These are phyloP conservation scores for Calamus simplicifolius DNA, from an alignment of 176 grass and related monocot genomes.

Conservation along the genomic window DNA sequence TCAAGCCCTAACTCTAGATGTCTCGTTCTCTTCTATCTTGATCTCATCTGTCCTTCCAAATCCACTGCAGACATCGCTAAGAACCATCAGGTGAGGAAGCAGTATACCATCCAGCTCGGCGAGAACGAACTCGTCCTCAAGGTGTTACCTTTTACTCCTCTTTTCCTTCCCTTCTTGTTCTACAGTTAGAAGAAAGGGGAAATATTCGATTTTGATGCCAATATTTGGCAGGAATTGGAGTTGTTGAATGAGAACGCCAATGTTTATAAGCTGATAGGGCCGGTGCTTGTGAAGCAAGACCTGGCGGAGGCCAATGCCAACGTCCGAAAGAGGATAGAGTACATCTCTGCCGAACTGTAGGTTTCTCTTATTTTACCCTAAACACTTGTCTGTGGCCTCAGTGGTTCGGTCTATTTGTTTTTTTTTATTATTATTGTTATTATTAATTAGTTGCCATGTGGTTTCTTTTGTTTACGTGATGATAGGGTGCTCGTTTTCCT, in stretches of 20 bases:
- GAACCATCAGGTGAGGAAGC: constrained; percentile 97
- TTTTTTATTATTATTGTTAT: too few species aligned
- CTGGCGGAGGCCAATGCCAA: constrained; percentile 89
- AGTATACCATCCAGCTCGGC: constrained; percentile 96
- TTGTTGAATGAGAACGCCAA: constrained; percentile 65
- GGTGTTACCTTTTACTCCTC: constrained; percentile 10
- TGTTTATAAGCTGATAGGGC: constrained; percentile 92
- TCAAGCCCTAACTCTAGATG: constrained; percentile 25
- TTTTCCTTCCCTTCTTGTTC: too few species aligned
- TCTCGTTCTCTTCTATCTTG: background rate
- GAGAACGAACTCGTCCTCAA: constrained; percentile 99
- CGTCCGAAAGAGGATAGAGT: constrained; percentile 93
- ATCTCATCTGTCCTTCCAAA: background rate
- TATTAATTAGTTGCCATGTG: background rate
- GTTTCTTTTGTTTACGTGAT: background rate
- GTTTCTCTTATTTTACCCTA: constrained; percentile 19
- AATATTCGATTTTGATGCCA: too few species aligned
- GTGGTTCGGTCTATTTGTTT: too few species aligned
- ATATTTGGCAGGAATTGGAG: constrained; percentile 61
- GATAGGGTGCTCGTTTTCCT: background rate
- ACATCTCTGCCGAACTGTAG: constrained; percentile 91
- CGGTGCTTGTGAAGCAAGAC: constrained; percentile 95
- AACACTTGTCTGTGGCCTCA: too few species aligned
- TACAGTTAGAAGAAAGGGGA: too few species aligned
- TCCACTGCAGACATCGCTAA: constrained; percentile 64